Percentiles rank a stretch among this genome's conserved stretches.
phyloP scores from a whole-genome alignment of 331 rosid genomes.

The Cydonia oblonga region DNA sequence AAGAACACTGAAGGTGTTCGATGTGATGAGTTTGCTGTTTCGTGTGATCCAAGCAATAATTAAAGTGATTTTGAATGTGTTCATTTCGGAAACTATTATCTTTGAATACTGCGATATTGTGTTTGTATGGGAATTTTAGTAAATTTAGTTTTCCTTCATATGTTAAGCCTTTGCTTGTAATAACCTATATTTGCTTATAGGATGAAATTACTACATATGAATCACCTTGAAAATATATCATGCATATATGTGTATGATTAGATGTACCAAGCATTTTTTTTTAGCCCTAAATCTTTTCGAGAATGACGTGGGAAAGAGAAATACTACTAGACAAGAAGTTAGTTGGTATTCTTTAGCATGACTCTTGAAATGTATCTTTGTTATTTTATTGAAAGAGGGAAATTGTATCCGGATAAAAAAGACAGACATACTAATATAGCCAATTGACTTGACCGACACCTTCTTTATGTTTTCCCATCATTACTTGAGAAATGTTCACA shows the following conservation, averaged over 20 bases:
- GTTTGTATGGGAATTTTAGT: neutral
- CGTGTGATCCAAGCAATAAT: conserved; percentile 17
- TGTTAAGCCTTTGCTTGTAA: neutral
- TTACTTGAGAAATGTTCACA: neutral
- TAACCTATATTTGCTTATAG: neutral
- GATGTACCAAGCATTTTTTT: neutral
- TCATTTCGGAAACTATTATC: neutral
- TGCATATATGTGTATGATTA: neutral
- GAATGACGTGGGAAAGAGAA: neutral
- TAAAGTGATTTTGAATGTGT: neutral
- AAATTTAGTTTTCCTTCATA: neutral
- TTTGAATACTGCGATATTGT: neutral
- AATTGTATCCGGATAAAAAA: too few species aligned
- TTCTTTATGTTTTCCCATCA: neutral
- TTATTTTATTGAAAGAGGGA: neutral
- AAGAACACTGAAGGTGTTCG: conserved; percentile 30
- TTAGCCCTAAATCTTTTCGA: neutral
- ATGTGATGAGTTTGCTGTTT: conserved; percentile 10
- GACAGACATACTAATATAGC: too few species aligned
- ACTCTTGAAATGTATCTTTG: neutral
- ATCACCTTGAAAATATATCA: neutral
- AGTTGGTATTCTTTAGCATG: neutral
- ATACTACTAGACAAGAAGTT: too few species aligned
- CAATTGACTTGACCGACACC: neutral
- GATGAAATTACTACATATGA: neutral